These are phyloP conservation scores for Orbilia blumenaviensis DNA, from an alignment of 2,329 filamentous ascomycete genomes.

Conservation along the genomic window DNA sequence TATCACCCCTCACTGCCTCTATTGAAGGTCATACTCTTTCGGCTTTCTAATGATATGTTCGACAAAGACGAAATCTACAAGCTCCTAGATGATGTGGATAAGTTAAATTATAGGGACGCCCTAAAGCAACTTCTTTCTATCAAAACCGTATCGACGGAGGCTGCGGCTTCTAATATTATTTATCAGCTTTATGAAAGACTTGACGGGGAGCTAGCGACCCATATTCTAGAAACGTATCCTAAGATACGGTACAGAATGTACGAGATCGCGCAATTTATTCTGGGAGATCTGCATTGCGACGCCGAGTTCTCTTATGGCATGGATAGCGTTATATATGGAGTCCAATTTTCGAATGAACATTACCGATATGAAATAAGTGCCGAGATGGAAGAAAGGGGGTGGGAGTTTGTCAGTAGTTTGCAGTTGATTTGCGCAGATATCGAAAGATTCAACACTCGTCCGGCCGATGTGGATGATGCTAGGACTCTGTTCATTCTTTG, in stretches of 20 bases:
- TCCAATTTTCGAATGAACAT: too few species aligned
- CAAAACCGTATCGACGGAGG: neutral
- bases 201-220: neutral
- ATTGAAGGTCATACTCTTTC: neutral
- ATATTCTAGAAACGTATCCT: neutral
- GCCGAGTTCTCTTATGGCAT: too few species aligned
- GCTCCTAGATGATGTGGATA: neutral
- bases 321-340: too few species aligned
- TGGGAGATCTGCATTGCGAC: neutral
- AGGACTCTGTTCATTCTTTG: too few species aligned
- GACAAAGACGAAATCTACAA: neutral
- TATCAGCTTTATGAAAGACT: neutral
- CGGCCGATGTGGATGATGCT: too few species aligned
- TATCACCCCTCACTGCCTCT: neutral
- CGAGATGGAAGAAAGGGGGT: too few species aligned
- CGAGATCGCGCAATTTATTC: neutral
- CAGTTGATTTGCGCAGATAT: too few species aligned
- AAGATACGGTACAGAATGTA: neutral
- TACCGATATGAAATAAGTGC: too few species aligned
- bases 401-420: too few species aligned
- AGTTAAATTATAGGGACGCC: neutral
- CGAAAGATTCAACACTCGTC: too few species aligned
- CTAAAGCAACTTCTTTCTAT: neutral
- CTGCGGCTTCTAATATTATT: neutral
- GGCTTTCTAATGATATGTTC: neutral